These are phyloP conservation scores for Phaeotremella skinneri DNA, from an alignment of 768 basidiomycete species.

Conservation along the genomic window DNA sequence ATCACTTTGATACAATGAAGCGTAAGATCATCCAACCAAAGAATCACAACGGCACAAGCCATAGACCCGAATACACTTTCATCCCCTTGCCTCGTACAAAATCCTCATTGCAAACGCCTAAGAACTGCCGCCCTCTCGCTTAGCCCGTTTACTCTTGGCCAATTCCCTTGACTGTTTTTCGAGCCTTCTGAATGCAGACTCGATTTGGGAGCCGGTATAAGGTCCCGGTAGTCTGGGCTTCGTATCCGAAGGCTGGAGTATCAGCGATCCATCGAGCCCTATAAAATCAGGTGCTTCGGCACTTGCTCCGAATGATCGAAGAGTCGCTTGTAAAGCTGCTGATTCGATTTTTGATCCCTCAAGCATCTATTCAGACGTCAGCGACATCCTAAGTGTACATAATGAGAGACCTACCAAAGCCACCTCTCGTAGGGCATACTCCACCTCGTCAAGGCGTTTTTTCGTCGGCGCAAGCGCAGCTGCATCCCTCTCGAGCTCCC, in stretches of 20 bases:
- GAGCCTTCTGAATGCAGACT: slow-evolving; percentile 19
- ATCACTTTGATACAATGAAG: too few relatives aligned
- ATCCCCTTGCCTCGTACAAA: not conserved
- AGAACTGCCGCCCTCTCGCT: not conserved
- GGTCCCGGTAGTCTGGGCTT: not conserved
- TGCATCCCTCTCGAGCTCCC: slow-evolving; percentile 35
- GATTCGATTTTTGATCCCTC: slow-evolving; percentile 21
- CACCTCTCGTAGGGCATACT: slow-evolving; percentile 20
- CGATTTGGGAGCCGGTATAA: slow-evolving; percentile 8
- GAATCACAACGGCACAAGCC: not conserved
- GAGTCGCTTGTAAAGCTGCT: slow-evolving; percentile 23
- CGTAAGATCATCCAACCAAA: too few relatives aligned
- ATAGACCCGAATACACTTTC: not conserved
- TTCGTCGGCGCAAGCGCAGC: slow-evolving; percentile 30
- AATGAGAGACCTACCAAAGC: slow-evolving; percentile 26
- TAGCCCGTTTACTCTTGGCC: slow-evolving; percentile 8
- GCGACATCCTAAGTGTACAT: not conserved
- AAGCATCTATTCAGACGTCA: slow-evolving; percentile 13
- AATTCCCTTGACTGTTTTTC: slow-evolving; percentile 25
- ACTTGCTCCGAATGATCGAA: slow-evolving; percentile 5
- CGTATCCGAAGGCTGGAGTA: not conserved
- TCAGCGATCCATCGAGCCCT: slow-evolving; percentile 16
- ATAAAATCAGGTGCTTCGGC: slow-evolving; percentile 8
- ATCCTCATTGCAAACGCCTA: too few relatives aligned
- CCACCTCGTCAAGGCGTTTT: slow-evolving; percentile 15